Evolutionary conservation across 768 basidiomycete genomes (phyloP).

Genomic region (Chalciporus piperatus): DNA sequence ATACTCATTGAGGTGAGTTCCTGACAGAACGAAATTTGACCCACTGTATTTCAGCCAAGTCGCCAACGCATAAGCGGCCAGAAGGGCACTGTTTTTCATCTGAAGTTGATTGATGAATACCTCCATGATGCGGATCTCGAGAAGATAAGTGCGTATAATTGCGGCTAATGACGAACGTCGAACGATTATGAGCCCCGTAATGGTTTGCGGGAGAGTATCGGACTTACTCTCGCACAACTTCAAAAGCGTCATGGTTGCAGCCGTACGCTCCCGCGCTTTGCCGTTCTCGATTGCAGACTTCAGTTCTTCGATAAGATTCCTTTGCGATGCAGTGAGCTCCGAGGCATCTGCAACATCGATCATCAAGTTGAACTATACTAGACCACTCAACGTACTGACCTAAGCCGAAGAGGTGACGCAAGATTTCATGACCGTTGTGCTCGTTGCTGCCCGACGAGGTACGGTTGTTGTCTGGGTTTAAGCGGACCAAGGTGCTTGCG

Average conservation of each 20-base stretch:
- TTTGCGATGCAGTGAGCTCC: neutral
- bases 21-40: neutral
- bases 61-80: neutral
- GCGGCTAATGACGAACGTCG: neutral
- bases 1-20: neutral
- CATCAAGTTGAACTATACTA: neutral
- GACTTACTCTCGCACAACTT: neutral
- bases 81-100: neutral
- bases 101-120: neutral
- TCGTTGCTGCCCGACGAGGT: neutral
- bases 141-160: neutral
- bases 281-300: neutral
- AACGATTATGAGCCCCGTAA: neutral
- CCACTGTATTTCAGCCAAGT: slow-evolving; percentile 1
- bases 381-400: neutral
- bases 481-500: neutral
- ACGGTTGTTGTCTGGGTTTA: neutral
- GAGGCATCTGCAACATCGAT: neutral
- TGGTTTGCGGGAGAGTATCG: neutral
- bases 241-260: slow-evolving; percentile 1
- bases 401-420: slow-evolving; percentile 1
- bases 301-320: neutral
- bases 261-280: neutral
- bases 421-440: neutral
- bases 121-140: neutral